Base-by-base conservation (phyloP, 164 flowering plant species). In the Aristolochia fimbriata region DNA sequence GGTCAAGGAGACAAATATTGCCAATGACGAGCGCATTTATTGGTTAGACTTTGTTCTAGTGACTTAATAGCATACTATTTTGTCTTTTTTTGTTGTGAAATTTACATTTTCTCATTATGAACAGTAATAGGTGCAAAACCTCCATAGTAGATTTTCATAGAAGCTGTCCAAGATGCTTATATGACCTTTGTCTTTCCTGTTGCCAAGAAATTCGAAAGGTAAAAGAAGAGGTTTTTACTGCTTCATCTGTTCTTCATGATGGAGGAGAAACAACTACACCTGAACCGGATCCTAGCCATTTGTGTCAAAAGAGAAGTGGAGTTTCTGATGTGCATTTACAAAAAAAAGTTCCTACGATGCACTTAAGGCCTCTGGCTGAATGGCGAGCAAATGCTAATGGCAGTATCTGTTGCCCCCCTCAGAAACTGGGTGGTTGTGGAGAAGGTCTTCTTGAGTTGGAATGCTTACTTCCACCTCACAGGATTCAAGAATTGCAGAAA, bases 221-320 rank as follows among this genome's bases (percentile, higher is more conserved):
- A 11, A 15, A 22, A 23, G n/a, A 78, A 33, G 71, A 57, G 58
- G 77, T 73, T 24, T 69, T 65, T 43, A 54, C 47, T 0, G 65
- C 75, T 75, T 23, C 30, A 8, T 20, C 73, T 55, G 27, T 69
- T 20, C 73, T 67, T 70, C 41, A 48, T 55, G 16, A 60, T 23
- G 53, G 64, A 57, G 85, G 77, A 13, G n/a, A 23, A 27, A 76
- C 45, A 1, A 80, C 86, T 63, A 27, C 71, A 69, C 83, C 81
- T 66, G 92, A 86, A n/a, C 63, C 13, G 22, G 47, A 22, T 3
- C 46, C 46, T 17, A 0, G 4, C 21, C 22, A 30, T 10, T 24
- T 11, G 55, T 64, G 58, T 47, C 43, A 59, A 48, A 17, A 10
- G 48, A 21, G 17, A 20, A 46, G 43, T 15, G 10, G 30, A 12